Conservation (phyloP, 208 protist genomes). For the Acanthamoeba lenticulata region DNA sequence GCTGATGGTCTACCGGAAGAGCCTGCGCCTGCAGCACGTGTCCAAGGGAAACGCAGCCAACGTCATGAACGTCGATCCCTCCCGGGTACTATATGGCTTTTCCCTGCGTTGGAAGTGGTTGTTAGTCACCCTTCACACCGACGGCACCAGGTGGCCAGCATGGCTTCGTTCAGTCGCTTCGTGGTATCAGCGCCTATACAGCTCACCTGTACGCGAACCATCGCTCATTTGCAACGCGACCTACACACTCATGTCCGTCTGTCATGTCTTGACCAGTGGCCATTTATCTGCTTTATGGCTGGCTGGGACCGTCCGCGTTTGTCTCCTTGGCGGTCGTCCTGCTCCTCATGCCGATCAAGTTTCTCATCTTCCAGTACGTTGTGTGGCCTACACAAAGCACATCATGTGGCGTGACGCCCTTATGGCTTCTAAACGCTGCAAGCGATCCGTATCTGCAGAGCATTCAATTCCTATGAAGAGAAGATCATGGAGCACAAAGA, state of each 20-base stretch:
- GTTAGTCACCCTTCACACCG: neutral
- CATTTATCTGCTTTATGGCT: neutral
- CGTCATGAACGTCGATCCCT: neutral
- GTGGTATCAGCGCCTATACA: neutral
- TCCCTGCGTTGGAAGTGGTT: neutral
- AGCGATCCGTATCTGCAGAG: neutral
- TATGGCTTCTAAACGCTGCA: neutral
- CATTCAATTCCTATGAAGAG: neutral
- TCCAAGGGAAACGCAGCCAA: conserved; percentile 9
- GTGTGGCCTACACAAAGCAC: neutral
- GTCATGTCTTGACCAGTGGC: neutral
- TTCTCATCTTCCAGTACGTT: neutral
- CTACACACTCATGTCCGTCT: neutral
- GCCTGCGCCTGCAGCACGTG: neutral
- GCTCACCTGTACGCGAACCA: neutral
- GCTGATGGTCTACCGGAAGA: neutral
- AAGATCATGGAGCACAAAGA: neutral
- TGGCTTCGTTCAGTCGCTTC: neutral
- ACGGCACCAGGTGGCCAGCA: neutral
- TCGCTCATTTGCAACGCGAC: neutral
- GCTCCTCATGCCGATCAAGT: neutral
- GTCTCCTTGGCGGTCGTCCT: neutral
- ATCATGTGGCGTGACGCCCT: neutral
- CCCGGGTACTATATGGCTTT: neutral
- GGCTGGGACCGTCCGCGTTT: neutral